These are phyloP conservation scores for Phytopythium kandeliae DNA, from an alignment of 352 stramenopile species.

Conservation along the genomic window DNA sequence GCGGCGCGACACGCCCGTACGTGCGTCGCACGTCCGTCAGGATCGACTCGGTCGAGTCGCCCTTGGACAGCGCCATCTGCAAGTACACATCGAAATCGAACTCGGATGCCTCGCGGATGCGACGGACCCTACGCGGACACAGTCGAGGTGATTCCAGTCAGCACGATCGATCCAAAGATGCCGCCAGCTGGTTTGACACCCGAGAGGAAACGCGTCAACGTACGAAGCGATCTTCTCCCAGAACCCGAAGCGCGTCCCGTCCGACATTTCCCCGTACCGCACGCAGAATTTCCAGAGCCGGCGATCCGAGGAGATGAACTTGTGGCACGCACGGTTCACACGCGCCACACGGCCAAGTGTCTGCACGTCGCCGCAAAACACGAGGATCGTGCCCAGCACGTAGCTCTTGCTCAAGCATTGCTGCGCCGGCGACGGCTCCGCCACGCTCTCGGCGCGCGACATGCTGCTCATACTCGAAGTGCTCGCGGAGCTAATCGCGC, in stretches of 20 bases:
- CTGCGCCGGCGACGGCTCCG: slow-evolving; percentile 14
- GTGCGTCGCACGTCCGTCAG: slow-evolving; percentile 79
- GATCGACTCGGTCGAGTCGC: slow-evolving; percentile 79
- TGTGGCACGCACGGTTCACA: slow-evolving; percentile 49
- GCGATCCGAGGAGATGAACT: slow-evolving; percentile 60
- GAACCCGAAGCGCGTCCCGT: slow-evolving; percentile 55
- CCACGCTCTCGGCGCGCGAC: slow-evolving; percentile 9
- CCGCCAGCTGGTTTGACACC: too few species aligned
- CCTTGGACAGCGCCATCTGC: slow-evolving; percentile 80
- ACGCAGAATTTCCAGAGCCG: slow-evolving; percentile 80
- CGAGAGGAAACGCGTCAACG: not conserved
- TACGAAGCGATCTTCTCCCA: slow-evolving; percentile 60
- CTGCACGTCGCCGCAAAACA: slow-evolving; percentile 57
- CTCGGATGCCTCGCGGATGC: slow-evolving; percentile 45
- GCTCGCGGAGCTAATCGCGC: slow-evolving; percentile 9
- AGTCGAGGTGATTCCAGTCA: not conserved
- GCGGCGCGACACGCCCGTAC: slow-evolving; percentile 74
- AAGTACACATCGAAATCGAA: slow-evolving; percentile 82
- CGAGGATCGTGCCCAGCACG: slow-evolving; percentile 68
- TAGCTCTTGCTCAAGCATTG: slow-evolving; percentile 56
- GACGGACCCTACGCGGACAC: slow-evolving; percentile 16
- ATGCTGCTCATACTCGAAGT: slow-evolving; percentile 13
- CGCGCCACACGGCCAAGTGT: slow-evolving; percentile 35
- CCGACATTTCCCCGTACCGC: slow-evolving; percentile 60
- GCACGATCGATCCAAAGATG: not conserved